phyloP scores from a whole-genome alignment of 2,329 filamentous ascomycete genomes.

The Xylaria sp. region DNA sequence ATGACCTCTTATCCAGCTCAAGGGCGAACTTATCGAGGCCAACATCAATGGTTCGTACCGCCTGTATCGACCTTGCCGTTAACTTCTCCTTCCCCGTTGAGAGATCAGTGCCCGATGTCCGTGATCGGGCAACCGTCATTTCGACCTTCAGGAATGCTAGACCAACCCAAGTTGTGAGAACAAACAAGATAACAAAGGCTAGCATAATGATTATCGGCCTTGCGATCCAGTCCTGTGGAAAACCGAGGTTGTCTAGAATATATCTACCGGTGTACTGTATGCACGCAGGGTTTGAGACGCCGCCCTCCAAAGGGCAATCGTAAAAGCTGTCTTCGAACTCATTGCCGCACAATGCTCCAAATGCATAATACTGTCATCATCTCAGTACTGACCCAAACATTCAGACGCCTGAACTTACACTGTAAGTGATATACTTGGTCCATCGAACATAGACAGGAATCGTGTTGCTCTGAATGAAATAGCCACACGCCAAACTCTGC shows the following conservation, averaged over 20 bases:
- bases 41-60: constrained; percentile 67
- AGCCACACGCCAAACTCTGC: constrained; percentile 76
- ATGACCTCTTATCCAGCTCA: constrained; percentile 64
- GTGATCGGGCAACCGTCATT: constrained; percentile 71
- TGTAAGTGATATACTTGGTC: constrained; percentile 72
- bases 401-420: constrained; percentile 50
- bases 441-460: constrained; percentile 80
- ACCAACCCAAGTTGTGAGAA: constrained; percentile 63
- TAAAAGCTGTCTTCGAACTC: constrained; percentile 77
- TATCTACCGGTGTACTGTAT: constrained; percentile 71
- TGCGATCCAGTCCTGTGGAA: constrained; percentile 70
- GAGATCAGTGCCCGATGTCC: constrained; percentile 62
- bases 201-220: constrained; percentile 68
- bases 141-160: constrained; percentile 69
- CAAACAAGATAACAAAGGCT: constrained; percentile 68
- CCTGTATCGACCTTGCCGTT: constrained; percentile 55
- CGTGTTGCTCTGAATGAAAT: constrained; percentile 74
- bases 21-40: constrained; percentile 68
- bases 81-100: constrained; percentile 76
- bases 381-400: constrained; percentile 4
- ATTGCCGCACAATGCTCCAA: constrained; percentile 73
- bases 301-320: constrained; percentile 68
- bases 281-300: constrained; percentile 68
- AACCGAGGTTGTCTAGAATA: constrained; percentile 71
- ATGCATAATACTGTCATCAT: constrained; percentile 64